A percentile compares a stretch with the other conserved stretches of the same genome.
Conservation (phyloP, 1,139 yeast genomes). For the Yueomyces sp. region DNA sequence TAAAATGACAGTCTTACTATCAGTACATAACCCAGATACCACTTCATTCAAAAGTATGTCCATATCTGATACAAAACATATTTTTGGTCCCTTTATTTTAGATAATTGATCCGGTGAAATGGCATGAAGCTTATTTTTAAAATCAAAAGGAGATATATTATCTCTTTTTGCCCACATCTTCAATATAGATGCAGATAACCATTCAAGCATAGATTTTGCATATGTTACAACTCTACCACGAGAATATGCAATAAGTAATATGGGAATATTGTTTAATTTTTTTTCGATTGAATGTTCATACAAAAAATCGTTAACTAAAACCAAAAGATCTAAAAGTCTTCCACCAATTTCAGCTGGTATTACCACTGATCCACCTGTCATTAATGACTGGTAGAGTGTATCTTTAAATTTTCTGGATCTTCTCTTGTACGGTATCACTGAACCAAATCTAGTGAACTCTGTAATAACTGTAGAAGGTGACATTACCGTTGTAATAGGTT, state of each 20-base stretch:
- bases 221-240: constrained; percentile 70
- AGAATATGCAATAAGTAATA: constrained; percentile 62
- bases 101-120: constrained; percentile 47
- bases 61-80: constrained; percentile 69
- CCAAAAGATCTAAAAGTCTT: constrained; percentile 67
- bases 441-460: constrained; percentile 46
- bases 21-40: constrained; percentile 44
- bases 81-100: constrained; percentile 56
- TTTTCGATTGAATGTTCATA: constrained; percentile 16
- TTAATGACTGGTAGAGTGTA: constrained; percentile 43
- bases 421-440: constrained; percentile 49
- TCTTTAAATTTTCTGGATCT: constrained; percentile 55
- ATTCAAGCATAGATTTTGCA: constrained; percentile 83
- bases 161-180: constrained; percentile 69
- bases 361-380: constrained; percentile 56
- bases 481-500: constrained; percentile 49
- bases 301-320: constrained; percentile 44
- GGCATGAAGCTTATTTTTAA: constrained; percentile 46
- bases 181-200: constrained; percentile 79
- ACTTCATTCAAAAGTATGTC: constrained; percentile 27
- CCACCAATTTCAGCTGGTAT: constrained; percentile 81
- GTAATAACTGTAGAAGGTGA: constrained; percentile 83
- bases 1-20: constrained; percentile 55
- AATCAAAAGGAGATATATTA: constrained; percentile 51
- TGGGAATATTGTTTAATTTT: constrained; percentile 36